A percentile compares a stretch with the other conserved stretches of the same genome.
Evolutionary conservation across 2,329 filamentous ascomycete species (phyloP).

Genomic region (Apiospora koreana): DNA sequence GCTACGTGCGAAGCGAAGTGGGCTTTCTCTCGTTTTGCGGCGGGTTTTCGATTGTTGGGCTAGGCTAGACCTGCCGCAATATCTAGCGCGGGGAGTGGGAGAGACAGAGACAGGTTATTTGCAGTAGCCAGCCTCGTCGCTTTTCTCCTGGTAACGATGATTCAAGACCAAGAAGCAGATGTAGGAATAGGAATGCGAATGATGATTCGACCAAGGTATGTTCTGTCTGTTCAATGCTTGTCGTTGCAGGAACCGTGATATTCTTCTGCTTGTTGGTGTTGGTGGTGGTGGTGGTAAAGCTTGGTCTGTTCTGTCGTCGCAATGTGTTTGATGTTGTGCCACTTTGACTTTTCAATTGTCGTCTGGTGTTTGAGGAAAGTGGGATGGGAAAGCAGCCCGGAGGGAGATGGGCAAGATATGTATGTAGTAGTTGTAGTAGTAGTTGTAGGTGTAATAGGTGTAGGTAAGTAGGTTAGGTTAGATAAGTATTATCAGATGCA

Average conservation of each 20-base stretch:
- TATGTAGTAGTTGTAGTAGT: too few species aligned
- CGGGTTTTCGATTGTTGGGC: conserved; percentile 3
- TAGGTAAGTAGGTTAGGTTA: too few species aligned
- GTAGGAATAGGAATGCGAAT: not conserved
- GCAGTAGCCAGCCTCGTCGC: not conserved
- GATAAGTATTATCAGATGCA: not conserved
- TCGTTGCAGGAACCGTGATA: not conserved
- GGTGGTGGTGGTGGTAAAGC: not conserved
- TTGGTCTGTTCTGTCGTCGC: not conserved
- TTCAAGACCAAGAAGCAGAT: not conserved
- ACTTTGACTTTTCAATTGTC: not conserved
- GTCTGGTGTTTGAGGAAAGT: not conserved
- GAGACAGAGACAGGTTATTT: not conserved
- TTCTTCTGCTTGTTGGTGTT: not conserved
- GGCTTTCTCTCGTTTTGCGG: not conserved
- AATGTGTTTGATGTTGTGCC: not conserved
- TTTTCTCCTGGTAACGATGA: not conserved
- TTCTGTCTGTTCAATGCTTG: not conserved
- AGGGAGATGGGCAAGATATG: not conserved
- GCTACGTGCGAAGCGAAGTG: not conserved
- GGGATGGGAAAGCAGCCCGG: not conserved
- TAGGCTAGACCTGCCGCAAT: conserved; percentile 9
- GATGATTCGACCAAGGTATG: not conserved
- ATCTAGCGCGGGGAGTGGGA: not conserved
- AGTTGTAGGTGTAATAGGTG: too few species aligned